A percentile compares a stretch with the other conserved stretches of the same genome.
These are phyloP conservation scores for Cubamyces sp. DNA, from an alignment of 768 basidiomycete species.

Conservation along the genomic window DNA sequence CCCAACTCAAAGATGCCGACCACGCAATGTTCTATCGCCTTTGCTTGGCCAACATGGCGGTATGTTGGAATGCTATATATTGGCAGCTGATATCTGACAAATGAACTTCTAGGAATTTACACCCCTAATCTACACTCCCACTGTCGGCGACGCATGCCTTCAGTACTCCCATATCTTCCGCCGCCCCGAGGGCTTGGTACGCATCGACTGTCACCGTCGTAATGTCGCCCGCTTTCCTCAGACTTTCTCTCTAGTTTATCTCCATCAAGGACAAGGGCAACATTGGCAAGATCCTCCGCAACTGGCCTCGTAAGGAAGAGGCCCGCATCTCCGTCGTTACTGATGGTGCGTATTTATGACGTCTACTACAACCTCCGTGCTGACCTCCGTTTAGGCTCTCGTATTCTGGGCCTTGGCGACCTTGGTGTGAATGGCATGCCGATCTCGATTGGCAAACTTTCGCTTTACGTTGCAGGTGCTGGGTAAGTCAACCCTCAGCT, in stretches of 20 bases:
- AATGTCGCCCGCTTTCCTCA: not conserved
- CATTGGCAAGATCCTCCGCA: constrained; percentile 67
- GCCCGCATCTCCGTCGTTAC: constrained; percentile 93
- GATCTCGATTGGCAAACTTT: constrained; percentile 91
- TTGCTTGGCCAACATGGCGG: constrained; percentile 71
- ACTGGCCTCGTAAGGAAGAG: constrained; percentile 73
- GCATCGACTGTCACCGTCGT: not conserved
- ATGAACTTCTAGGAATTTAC: constrained; percentile 48
- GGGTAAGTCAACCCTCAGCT: constrained; percentile 54
- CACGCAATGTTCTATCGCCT: constrained; percentile 78
- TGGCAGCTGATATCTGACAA: no score
- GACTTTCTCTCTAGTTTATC: constrained; percentile 56
- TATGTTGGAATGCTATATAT: constrained; percentile 33
- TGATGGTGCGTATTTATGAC: constrained; percentile 58
- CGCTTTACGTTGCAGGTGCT: constrained; percentile 87
- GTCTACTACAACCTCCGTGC: not conserved
- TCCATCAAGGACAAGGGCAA: constrained; percentile 85
- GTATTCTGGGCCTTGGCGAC: constrained; percentile 88
- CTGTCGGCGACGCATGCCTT: constrained; percentile 88
- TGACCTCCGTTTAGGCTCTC: constrained; percentile 56
- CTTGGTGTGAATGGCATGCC: constrained; percentile 86
- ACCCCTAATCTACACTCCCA: constrained; percentile 91
- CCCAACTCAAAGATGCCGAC: constrained; percentile 73
- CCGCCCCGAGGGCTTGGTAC: constrained; percentile 73
- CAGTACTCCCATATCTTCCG: constrained; percentile 82